A percentile compares a stretch with the other conserved stretches of the same genome.
Conservation (phyloP, 192 early-diverging fungal genomes). For the Backusella tuberculispora region DNA sequence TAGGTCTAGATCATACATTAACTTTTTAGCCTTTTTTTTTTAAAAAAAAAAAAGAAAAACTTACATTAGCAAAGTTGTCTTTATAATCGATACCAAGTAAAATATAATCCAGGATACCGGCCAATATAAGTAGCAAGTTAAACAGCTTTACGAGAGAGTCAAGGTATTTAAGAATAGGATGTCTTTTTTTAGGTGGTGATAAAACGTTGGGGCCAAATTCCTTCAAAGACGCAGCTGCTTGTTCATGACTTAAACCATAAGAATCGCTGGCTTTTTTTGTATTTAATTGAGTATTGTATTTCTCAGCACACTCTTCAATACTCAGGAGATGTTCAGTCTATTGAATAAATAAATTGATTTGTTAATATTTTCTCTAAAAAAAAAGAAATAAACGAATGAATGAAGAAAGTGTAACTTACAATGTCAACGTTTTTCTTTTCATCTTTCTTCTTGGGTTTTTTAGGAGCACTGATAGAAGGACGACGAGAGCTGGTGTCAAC, state of each 20-base stretch:
- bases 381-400: background rate
- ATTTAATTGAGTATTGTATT: conserved; percentile 52
- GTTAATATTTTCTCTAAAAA: background rate
- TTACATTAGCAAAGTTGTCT: conserved; percentile 79
- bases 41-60: conserved; percentile 29
- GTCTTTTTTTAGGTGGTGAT: conserved; percentile 84
- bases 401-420: conserved; percentile 44
- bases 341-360: background rate
- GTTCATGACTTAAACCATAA: conserved; percentile 63
- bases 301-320: conserved; percentile 47
- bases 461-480: conserved; percentile 33
- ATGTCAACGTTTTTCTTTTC: conserved; percentile 49
- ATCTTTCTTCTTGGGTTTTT: conserved; percentile 25
- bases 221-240: conserved; percentile 66
- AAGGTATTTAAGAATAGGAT: conserved; percentile 75
- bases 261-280: conserved; percentile 67
- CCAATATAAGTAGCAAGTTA: conserved; percentile 85
- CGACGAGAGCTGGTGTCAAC: conserved; percentile 28
- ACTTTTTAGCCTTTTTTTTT: background rate
- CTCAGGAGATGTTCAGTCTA: conserved; percentile 58
- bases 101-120: conserved; percentile 83
- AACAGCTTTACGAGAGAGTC: conserved; percentile 79
- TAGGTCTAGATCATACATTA: conserved; percentile 63
- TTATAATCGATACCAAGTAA: conserved; percentile 77
- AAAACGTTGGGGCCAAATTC: conserved; percentile 85